Evolutionary conservation across 352 stramenopile species (phyloP).

Genomic region (Halophytophthora batemanensis): DNA sequence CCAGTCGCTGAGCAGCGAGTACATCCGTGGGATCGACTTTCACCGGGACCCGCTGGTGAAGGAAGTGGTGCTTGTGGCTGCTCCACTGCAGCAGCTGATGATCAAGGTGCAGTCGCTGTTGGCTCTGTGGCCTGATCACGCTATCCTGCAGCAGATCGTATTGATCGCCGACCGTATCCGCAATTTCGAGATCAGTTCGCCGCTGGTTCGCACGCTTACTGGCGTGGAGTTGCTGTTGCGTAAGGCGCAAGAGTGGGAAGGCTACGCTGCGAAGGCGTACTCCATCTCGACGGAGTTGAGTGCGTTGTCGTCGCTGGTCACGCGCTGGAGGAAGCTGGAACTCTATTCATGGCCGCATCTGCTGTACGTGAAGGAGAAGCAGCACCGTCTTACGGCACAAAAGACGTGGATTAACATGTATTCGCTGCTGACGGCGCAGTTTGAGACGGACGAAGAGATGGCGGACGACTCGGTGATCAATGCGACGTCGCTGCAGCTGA

Average conservation of each 20-base stretch:
- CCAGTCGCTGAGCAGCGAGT: slow-evolving; percentile 63
- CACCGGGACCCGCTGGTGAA: slow-evolving; percentile 92
- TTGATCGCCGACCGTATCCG: slow-evolving; percentile 87
- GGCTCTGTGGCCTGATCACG: slow-evolving; percentile 94
- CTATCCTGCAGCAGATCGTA: slow-evolving; percentile 94
- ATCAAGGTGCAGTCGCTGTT: slow-evolving; percentile 90
- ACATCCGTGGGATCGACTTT: slow-evolving; percentile 89
- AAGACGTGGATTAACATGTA: slow-evolving; percentile 91
- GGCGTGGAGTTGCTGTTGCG: slow-evolving; percentile 95
- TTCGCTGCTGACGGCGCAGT: slow-evolving; percentile 75
- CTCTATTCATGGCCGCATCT: slow-evolving; percentile 96
- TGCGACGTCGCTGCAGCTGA: slow-evolving; percentile 10
- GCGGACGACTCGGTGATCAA: slow-evolving; percentile 2
- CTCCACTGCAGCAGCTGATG: slow-evolving; percentile 88
- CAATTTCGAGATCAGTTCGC: slow-evolving; percentile 85
- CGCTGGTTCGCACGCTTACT: slow-evolving; percentile 89
- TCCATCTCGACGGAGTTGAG: slow-evolving; percentile 90
- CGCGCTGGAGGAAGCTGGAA: slow-evolving; percentile 97
- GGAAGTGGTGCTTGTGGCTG: slow-evolving; percentile 88
- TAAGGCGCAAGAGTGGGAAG: slow-evolving; percentile 99
- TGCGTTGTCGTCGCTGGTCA: slow-evolving; percentile 93
- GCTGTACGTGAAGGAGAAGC: slow-evolving; percentile 87
- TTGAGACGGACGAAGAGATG: slow-evolving; percentile 46
- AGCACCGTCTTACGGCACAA: slow-evolving; percentile 65
- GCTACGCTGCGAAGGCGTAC: slow-evolving; percentile 92